These are phyloP conservation scores for Monilinia vaccinii-corymbosi DNA, from an alignment of 2,329 filamentous ascomycete genomes.

Conservation along the genomic window DNA sequence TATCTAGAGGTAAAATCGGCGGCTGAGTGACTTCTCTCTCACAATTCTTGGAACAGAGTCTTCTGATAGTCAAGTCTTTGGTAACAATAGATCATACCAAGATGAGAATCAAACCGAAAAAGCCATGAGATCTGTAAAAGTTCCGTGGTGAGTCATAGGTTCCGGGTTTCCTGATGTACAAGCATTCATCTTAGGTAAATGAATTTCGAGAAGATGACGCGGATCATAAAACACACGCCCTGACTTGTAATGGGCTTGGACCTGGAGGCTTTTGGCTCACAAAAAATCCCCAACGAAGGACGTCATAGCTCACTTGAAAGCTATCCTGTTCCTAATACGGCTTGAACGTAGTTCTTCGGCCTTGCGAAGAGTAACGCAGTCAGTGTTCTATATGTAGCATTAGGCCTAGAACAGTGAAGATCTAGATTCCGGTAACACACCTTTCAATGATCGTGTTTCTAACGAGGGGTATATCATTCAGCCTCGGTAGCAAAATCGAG, in stretches of 20 bases:
- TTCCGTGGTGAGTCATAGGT: not conserved
- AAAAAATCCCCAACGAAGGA: not conserved
- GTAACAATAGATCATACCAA: not conserved
- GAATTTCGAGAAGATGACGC: not conserved
- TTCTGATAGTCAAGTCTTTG: not conserved
- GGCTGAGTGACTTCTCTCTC: not conserved
- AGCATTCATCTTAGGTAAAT: not conserved
- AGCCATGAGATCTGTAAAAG: not conserved
- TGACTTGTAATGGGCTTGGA: not conserved
- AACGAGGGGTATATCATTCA: not conserved
- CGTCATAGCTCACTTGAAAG: not conserved
- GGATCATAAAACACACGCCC: not conserved
- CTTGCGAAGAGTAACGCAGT: not conserved
- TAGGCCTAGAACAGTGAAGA: not conserved
- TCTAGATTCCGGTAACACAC: not conserved
- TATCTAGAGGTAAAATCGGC: not conserved
- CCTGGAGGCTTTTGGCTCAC: not conserved
- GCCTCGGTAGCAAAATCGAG: not conserved
- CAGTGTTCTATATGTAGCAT: not conserved
- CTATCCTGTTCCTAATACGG: not conserved
- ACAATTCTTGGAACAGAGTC: not conserved
- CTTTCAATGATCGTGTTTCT: not conserved
- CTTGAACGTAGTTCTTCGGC: not conserved
- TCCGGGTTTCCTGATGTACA: not conserved
- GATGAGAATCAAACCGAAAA: not conserved